Evolutionary conservation across 352 stramenopile species (phyloP).

Genomic region (Elongisporangium prolatum): DNA sequence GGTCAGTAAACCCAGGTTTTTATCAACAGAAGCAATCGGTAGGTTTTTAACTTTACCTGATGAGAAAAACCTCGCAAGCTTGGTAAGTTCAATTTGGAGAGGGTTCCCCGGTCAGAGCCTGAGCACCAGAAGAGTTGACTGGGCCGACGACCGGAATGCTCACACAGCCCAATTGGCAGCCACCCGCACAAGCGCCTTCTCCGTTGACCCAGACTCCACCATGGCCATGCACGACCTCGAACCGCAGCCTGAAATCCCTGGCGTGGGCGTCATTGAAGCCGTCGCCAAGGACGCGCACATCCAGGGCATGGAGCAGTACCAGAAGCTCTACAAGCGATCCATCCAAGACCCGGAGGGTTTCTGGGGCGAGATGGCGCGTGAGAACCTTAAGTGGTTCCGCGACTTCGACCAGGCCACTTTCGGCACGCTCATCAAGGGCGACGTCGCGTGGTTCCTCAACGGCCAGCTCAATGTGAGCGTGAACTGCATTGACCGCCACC

Average conservation of each 20-base stretch:
- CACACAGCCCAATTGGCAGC: neutral
- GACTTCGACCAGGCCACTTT: constrained; percentile 80
- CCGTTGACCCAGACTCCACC: neutral
- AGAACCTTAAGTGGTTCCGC: constrained; percentile 91
- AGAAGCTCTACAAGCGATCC: constrained; percentile 84
- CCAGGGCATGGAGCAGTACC: constrained; percentile 69
- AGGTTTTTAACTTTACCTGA: neutral
- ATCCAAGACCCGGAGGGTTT: constrained; percentile 87
- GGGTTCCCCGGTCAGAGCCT: neutral
- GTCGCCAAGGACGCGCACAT: constrained; percentile 62
- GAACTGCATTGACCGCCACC: constrained; percentile 93
- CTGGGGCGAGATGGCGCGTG: constrained; percentile 83
- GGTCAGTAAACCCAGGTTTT: neutral
- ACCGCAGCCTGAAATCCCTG: neutral
- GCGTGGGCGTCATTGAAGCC: constrained; percentile 22
- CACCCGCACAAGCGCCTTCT: neutral
- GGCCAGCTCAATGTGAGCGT: constrained; percentile 90
- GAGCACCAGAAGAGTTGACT: neutral
- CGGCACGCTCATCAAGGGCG: constrained; percentile 79
- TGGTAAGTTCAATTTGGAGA: neutral
- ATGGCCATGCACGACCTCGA: neutral
- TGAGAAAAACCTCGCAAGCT: neutral
- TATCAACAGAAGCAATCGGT: neutral
- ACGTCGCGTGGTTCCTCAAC: constrained; percentile 92
- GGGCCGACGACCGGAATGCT: neutral